Conservation (phyloP, 2,329 filamentous ascomycete species). For the Camillea tinctor region DNA sequence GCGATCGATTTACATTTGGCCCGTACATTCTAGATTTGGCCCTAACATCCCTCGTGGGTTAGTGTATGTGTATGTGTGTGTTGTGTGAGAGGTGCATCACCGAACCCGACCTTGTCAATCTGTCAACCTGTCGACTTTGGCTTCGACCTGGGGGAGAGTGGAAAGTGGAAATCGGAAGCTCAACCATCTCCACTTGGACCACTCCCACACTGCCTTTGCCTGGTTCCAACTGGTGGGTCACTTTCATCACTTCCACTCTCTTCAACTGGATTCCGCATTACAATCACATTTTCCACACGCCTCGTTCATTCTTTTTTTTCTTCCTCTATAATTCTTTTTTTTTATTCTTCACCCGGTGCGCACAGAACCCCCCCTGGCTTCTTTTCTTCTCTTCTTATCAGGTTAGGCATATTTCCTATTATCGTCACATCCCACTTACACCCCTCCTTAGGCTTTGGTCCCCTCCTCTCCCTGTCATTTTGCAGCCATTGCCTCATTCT, state of each 20-base stretch:
- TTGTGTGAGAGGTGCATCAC: background rate
- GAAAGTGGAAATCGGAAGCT: background rate
- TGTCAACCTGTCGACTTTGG: no score
- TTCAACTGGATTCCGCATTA: conserved; percentile 8
- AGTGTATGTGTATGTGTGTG: background rate
- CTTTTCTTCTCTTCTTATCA: background rate
- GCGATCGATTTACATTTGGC: background rate
- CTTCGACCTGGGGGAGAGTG: background rate
- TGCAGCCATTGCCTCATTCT: background rate
- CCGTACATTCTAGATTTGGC: no score
- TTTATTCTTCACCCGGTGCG: conserved; percentile 8
- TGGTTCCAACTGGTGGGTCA: conserved; percentile 8
- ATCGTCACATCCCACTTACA: background rate
- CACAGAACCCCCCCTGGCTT: background rate
- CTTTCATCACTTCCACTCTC: conserved; percentile 6
- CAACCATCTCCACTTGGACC: background rate
- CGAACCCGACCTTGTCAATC: no score
- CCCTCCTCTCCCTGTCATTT: background rate
- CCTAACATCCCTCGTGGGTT: no score
- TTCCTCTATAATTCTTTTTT: background rate
- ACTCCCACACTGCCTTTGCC: conserved; percentile 5
- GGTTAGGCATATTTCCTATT: background rate
- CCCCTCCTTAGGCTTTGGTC: background rate
- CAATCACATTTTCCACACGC: conserved; percentile 9
- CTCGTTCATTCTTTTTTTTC: background rate